phyloP scores from a whole-genome alignment of 2,329 filamentous ascomycete genomes.

The Exophiala bonariae region DNA sequence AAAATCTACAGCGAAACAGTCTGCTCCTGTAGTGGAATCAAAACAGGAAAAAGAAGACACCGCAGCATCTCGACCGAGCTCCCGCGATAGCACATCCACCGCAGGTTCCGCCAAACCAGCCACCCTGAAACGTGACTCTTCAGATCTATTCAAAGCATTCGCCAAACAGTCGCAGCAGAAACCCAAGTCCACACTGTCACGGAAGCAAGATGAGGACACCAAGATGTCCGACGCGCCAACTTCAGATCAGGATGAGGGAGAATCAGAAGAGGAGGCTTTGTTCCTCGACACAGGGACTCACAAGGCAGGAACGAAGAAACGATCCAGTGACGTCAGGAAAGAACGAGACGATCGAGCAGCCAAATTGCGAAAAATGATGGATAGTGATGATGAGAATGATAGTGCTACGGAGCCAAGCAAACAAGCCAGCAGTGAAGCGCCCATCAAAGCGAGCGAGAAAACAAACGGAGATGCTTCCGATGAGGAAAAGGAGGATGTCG shows the following conservation, averaged over 20 bases:
- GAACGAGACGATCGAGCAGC: conserved; percentile 59
- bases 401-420: conserved; percentile 27
- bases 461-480: conserved; percentile 34
- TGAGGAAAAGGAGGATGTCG: conserved; percentile 58
- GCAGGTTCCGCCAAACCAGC: conserved; percentile 40
- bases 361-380: conserved; percentile 73
- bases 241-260: conserved; percentile 54
- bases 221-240: conserved; percentile 17
- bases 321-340: conserved; percentile 22
- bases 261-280: conserved; percentile 55
- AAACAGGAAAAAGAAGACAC: conserved; percentile 18
- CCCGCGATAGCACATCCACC: conserved; percentile 32
- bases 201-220: conserved; percentile 14
- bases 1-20: neutral
- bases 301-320: conserved; percentile 37
- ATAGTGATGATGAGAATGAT: conserved; percentile 57
- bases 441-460: conserved; percentile 12
- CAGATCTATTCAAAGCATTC: conserved; percentile 29
- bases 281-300: conserved; percentile 43
- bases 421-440: conserved; percentile 18
- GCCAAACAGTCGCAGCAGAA: conserved; percentile 24
- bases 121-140: conserved; percentile 34
- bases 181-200: conserved; percentile 19
- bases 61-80: conserved; percentile 28
- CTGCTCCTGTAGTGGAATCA: neutral